These are phyloP conservation scores for Juglanconis juglandina DNA, from an alignment of 2,329 filamentous ascomycete species.

Conservation along the genomic window DNA sequence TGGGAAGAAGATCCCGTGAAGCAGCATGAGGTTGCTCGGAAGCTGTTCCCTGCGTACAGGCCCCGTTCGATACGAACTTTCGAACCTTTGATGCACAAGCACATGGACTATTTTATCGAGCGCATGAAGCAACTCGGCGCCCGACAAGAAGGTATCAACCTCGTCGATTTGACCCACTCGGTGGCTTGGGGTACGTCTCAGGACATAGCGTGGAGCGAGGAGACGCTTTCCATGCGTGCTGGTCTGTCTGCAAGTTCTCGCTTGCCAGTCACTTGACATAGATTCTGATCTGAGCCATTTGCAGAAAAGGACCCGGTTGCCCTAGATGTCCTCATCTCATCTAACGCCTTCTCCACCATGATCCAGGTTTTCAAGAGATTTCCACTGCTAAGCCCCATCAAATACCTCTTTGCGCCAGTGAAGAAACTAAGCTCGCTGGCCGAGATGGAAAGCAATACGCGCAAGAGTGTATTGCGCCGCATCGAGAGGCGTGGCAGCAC, in stretches of 20 bases:
- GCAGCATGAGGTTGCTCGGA: background rate
- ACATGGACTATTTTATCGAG: conserved; percentile 1
- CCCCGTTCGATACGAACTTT: background rate
- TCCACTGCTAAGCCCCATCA: background rate
- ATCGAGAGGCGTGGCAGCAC: background rate
- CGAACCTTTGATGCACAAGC: background rate
- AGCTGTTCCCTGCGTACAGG: background rate
- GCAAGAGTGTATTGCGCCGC: background rate
- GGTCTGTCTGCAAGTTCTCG: background rate
- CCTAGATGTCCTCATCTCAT: background rate
- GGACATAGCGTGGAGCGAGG: background rate
- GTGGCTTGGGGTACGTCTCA: background rate
- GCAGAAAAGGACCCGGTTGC: background rate
- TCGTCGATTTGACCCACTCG: background rate
- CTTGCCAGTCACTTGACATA: background rate
- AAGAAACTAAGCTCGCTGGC: background rate
- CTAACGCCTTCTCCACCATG: conserved; percentile 1
- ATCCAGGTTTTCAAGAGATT: conserved; percentile 2
- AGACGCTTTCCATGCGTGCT: background rate
- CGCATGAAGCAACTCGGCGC: background rate
- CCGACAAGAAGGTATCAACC: background rate
- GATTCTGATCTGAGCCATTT: background rate
- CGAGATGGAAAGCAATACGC: background rate
- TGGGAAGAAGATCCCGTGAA: background rate
- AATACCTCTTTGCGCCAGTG: background rate